Conservation (phyloP, 768 basidiomycete species). For the Suillus subalutaceus region DNA sequence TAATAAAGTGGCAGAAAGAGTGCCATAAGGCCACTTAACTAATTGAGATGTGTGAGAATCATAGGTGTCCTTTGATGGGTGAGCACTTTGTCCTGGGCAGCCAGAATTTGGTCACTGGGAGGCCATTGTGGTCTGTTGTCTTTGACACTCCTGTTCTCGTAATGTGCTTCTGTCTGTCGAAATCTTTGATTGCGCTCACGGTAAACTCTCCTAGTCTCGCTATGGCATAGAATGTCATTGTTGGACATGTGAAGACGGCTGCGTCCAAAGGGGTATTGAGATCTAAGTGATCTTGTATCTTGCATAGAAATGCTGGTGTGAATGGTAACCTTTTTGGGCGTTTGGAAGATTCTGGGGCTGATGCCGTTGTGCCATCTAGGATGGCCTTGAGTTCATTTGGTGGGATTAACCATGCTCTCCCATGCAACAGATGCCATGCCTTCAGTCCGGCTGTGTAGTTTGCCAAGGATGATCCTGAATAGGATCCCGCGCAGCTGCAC, state of each 20-base stretch:
- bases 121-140: constrained; percentile 27
- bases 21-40: too few relatives aligned
- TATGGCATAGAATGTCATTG: constrained; percentile 39
- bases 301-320: neutral
- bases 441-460: constrained; percentile 22
- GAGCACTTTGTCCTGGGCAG: constrained; percentile 18
- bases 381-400: constrained; percentile 18
- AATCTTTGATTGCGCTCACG: constrained; percentile 33
- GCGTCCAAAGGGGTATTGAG: constrained; percentile 33
- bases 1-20: too few relatives aligned
- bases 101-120: constrained; percentile 25
- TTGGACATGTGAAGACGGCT: constrained; percentile 40
- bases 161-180: constrained; percentile 34
- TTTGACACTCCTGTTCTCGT: constrained; percentile 19
- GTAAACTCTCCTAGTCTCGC: constrained; percentile 44
- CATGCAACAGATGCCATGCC: constrained; percentile 31
- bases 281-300: constrained; percentile 21
- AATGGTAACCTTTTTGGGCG: constrained; percentile 18
- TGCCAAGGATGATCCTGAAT: constrained; percentile 16
- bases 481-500: constrained; percentile 16
- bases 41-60: too few relatives aligned
- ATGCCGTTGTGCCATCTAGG: constrained; percentile 8
- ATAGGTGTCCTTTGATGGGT: constrained; percentile 4
- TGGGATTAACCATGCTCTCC: constrained; percentile 18
- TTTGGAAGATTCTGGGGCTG: constrained; percentile 27